A percentile compares a stretch with the other conserved stretches of the same genome.
Evolutionary conservation across 345 rosid genomes (phyloP).

Genomic region (Salix arbutifolia): DNA sequence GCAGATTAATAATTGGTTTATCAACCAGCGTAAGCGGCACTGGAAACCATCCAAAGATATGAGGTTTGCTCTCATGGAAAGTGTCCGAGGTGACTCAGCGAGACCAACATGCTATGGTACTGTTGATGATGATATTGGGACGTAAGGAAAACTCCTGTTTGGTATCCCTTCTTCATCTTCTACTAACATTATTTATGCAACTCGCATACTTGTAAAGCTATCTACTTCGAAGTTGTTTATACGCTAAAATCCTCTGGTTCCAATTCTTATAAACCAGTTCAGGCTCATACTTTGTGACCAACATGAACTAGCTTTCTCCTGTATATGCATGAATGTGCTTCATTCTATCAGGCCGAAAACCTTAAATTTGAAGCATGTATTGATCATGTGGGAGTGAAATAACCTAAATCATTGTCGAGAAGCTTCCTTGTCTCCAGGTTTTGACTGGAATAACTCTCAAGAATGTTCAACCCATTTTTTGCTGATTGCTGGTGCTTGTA

Average conservation of each 20-base stretch:
- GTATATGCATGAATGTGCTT: not conserved
- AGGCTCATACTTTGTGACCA: not conserved
- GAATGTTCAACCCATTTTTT: too few relatives aligned
- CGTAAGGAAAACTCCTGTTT: not conserved
- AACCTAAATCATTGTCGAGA: too few relatives aligned
- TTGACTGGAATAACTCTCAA: too few relatives aligned
- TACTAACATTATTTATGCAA: not conserved
- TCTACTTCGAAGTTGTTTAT: not conserved
- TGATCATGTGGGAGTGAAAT: too few relatives aligned
- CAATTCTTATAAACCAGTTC: not conserved
- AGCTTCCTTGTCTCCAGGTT: too few relatives aligned
- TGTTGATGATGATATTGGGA: not conserved
- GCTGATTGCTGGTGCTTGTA: not conserved
- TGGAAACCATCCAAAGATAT: slow-evolving; percentile 27
- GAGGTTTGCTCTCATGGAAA: slow-evolving; percentile 44
- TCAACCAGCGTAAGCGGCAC: slow-evolving; percentile 29
- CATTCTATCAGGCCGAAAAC: not conserved
- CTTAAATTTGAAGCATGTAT: too few relatives aligned
- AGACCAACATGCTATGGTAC: slow-evolving; percentile 15
- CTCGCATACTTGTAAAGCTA: not conserved
- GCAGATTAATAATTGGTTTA: slow-evolving; percentile 28
- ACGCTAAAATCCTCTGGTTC: not conserved
- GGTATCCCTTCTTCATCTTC: not conserved
- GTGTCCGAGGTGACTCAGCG: slow-evolving; percentile 10
- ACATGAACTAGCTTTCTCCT: not conserved